phyloP scores from a whole-genome alignment of 768 basidiomycete genomes.

The Thelephora aurantiotincta region DNA sequence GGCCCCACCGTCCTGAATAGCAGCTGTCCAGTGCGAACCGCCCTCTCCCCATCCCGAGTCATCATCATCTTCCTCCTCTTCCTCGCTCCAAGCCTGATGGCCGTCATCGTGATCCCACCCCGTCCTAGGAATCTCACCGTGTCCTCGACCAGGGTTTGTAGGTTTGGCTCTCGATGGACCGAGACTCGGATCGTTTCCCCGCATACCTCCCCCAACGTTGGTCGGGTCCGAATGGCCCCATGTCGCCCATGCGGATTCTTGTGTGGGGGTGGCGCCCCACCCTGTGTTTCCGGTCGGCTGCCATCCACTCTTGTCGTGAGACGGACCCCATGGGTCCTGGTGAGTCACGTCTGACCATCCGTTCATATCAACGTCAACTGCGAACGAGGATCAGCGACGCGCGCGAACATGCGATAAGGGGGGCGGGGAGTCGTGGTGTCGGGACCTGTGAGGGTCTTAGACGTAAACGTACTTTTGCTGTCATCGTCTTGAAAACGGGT shows the following conservation, averaged over 20 bases:
- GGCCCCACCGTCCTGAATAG: slow-evolving; percentile 7
- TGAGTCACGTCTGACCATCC: too few relatives aligned
- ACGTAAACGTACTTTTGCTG: too few relatives aligned
- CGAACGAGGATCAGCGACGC: too few relatives aligned
- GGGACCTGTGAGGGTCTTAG: too few relatives aligned
- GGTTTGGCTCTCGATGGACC: neutral
- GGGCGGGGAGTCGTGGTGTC: too few relatives aligned
- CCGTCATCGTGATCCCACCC: neutral
- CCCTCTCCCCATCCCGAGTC: slow-evolving; percentile 7
- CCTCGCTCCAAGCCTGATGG: neutral
- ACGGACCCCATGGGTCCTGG: too few relatives aligned
- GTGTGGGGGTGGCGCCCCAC: slow-evolving; percentile 4
- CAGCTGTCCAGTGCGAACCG: neutral
- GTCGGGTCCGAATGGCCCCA: slow-evolving; percentile 8
- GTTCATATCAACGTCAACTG: too few relatives aligned
- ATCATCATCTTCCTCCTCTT: slow-evolving; percentile 3
- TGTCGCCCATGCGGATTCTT: slow-evolving; percentile 9
- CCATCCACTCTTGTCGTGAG: neutral
- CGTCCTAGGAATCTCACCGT: neutral
- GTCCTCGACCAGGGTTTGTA: slow-evolving; percentile 1
- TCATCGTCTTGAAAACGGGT: too few relatives aligned
- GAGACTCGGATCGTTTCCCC: neutral
- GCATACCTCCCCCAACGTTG: slow-evolving; percentile 1
- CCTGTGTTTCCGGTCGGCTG: slow-evolving; percentile 4
- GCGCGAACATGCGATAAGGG: too few relatives aligned